phyloP scores from a whole-genome alignment of 2,329 filamentous ascomycete genomes.

The Cryphonectria nitschkei region DNA sequence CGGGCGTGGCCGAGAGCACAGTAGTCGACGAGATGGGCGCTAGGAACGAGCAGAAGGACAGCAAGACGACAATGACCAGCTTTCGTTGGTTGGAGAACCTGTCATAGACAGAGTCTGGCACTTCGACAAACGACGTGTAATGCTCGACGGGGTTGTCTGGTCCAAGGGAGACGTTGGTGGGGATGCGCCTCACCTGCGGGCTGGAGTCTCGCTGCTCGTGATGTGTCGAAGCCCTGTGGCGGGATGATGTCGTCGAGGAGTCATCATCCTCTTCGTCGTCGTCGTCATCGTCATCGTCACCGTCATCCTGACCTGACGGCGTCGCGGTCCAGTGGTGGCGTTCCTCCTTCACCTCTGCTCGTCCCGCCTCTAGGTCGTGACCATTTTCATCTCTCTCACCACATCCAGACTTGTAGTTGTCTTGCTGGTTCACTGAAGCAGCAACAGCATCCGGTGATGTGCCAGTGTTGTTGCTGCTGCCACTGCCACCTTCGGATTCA shows the following conservation, averaged over 20 bases:
- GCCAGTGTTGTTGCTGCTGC: background rate
- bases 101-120: conserved; percentile 65
- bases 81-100: conserved; percentile 66
- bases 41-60: conserved; percentile 77
- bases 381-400: background rate
- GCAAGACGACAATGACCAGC: conserved; percentile 65
- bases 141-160: conserved; percentile 36
- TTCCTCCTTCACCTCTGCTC: conserved; percentile 7
- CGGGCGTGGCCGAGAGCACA: conserved; percentile 66
- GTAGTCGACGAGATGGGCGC: conserved; percentile 71
- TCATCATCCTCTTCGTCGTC: background rate
- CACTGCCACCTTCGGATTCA: background rate
- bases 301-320: conserved; percentile 13
- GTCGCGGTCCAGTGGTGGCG: conserved; percentile 18
- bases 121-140: conserved; percentile 39
- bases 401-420: background rate
- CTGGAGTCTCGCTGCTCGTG: conserved; percentile 8
- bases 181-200: conserved; percentile 20
- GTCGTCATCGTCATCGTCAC: background rate
- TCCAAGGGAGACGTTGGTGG: conserved; percentile 34
- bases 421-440: conserved; percentile 3
- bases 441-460: background rate
- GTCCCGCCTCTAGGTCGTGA: conserved; percentile 15
- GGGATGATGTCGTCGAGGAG: conserved; percentile 5
- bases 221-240: conserved; percentile 11